Percentiles rank a stretch among this genome's conserved stretches.
phyloP scores from a whole-genome alignment of 148 eudicot genomes.

The Rhododendron ferrugineum region DNA sequence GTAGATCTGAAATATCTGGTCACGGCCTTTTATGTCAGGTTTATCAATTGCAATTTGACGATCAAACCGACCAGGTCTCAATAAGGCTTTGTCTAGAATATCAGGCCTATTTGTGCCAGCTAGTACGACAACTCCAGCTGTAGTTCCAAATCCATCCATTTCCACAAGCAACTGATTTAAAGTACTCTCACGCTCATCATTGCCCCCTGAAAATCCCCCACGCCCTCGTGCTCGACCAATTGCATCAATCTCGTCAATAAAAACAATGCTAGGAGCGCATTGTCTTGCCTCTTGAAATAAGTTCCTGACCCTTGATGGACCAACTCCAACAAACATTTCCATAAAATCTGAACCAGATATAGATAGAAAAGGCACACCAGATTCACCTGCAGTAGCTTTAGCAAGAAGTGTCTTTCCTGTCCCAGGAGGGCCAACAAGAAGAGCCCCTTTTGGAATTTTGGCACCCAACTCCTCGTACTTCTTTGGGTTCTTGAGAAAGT shows the following conservation, averaged over 20 bases:
- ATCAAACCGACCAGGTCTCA: slow-evolving; percentile 75
- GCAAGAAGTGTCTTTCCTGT: slow-evolving; percentile 76
- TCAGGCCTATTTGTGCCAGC: slow-evolving; percentile 72
- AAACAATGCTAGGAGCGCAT: slow-evolving; percentile 62
- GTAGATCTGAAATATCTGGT: slow-evolving; percentile 53
- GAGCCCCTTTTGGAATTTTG: slow-evolving; percentile 65
- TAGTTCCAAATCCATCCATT: slow-evolving; percentile 73
- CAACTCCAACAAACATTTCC: slow-evolving; percentile 80
- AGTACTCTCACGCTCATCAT: slow-evolving; percentile 64
- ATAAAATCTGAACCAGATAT: slow-evolving; percentile 69
- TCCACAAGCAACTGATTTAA: slow-evolving; percentile 66
- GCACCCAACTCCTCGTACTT: slow-evolving; percentile 67
- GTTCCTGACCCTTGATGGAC: slow-evolving; percentile 59
- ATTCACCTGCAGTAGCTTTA: slow-evolving; percentile 71
- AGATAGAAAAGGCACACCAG: slow-evolving; percentile 58
- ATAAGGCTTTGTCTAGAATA: slow-evolving; percentile 56
- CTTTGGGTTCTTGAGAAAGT: slow-evolving; percentile 53
- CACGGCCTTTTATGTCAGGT: slow-evolving; percentile 68
- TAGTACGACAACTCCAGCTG: slow-evolving; percentile 60
- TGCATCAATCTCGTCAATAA: slow-evolving; percentile 76
- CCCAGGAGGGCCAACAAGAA: slow-evolving; percentile 76
- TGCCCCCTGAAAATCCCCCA: slow-evolving; percentile 51
- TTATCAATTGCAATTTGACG: slow-evolving; percentile 58
- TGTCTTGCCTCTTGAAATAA: slow-evolving; percentile 64
- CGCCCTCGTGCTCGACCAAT: slow-evolving; percentile 64